Evolutionary conservation across 768 basidiomycete species (phyloP).

Genomic region (Naganishia kalamii): DNA sequence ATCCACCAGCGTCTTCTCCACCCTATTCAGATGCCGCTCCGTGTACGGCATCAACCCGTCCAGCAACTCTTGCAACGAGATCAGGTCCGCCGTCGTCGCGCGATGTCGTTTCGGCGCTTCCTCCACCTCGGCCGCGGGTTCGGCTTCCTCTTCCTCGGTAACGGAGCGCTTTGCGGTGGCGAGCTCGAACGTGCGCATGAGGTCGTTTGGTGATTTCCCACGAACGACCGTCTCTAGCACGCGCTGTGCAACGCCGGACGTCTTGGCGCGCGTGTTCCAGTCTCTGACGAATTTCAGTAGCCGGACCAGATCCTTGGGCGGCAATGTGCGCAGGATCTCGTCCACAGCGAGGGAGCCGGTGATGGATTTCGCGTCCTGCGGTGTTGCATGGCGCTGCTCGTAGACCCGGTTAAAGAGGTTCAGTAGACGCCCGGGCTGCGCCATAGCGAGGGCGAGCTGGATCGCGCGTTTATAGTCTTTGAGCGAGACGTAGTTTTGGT

Average conservation of each 20-base stretch:
- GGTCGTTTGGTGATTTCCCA: slow-evolving; percentile 65
- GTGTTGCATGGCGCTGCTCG: slow-evolving; percentile 28
- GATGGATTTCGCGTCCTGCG: slow-evolving; percentile 46
- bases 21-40: slow-evolving; percentile 77
- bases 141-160: slow-evolving; percentile 24
- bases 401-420: slow-evolving; percentile 66
- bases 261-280: slow-evolving; percentile 95
- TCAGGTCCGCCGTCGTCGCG: slow-evolving; percentile 9
- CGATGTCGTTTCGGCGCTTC: slow-evolving; percentile 9
- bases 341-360: slow-evolving; percentile 73
- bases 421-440: slow-evolving; percentile 74
- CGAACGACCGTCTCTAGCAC: slow-evolving; percentile 76
- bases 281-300: slow-evolving; percentile 74
- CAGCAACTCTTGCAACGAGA: slow-evolving; percentile 56
- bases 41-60: slow-evolving; percentile 89
- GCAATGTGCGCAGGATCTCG: slow-evolving; percentile 67
- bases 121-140: background rate
- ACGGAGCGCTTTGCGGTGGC: slow-evolving; percentile 18
- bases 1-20: slow-evolving; percentile 84
- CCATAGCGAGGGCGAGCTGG: slow-evolving; percentile 82
- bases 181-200: slow-evolving; percentile 60
- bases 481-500: slow-evolving; percentile 76
- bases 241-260: slow-evolving; percentile 73
- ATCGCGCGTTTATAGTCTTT: slow-evolving; percentile 88
- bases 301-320: slow-evolving; percentile 66